Conservation (phyloP, 371 early-diverging fungal genomes). For the Rhizopus arrhizus region DNA sequence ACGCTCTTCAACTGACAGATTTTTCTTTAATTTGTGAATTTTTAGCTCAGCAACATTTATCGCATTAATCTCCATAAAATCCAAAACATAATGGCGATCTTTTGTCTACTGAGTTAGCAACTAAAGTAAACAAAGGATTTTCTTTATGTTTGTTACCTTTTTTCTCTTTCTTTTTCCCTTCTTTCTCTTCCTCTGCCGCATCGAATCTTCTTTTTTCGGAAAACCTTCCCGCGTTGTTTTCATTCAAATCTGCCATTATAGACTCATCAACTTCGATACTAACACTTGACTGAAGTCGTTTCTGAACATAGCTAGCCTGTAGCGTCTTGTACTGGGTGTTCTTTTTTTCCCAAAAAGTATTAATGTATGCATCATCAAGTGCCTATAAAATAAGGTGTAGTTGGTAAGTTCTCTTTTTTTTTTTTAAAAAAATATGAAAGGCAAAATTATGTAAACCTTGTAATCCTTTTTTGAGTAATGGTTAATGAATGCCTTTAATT, state of each 20-base stretch:
- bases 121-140: slow-evolving; percentile 12
- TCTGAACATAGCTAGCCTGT: slow-evolving; percentile 11
- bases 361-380: slow-evolving; percentile 7
- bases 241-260: slow-evolving; percentile 13
- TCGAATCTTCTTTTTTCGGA: slow-evolving; percentile 17
- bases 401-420: slow-evolving; percentile 11
- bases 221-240: slow-evolving; percentile 13
- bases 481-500: slow-evolving; percentile 10
- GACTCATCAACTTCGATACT: slow-evolving; percentile 13
- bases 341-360: slow-evolving; percentile 15
- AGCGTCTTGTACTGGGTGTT: slow-evolving; percentile 16
- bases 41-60: slow-evolving; percentile 12
- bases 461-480: slow-evolving; percentile 8
- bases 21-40: slow-evolving; percentile 13
- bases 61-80: slow-evolving; percentile 18
- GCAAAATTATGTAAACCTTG: slow-evolving; percentile 11
- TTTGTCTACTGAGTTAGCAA: slow-evolving; percentile 16
- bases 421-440: slow-evolving; percentile 9
- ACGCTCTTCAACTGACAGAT: slow-evolving; percentile 18
- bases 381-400: slow-evolving; percentile 11
- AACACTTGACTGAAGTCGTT: slow-evolving; percentile 9
- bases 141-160: slow-evolving; percentile 15
- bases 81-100: slow-evolving; percentile 12
- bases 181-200: slow-evolving; percentile 14
- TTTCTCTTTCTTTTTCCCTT: slow-evolving; percentile 14